These are phyloP conservation scores for Pseudogymnoascus sp. DNA, from an alignment of 2,329 filamentous ascomycete genomes.

Conservation along the genomic window DNA sequence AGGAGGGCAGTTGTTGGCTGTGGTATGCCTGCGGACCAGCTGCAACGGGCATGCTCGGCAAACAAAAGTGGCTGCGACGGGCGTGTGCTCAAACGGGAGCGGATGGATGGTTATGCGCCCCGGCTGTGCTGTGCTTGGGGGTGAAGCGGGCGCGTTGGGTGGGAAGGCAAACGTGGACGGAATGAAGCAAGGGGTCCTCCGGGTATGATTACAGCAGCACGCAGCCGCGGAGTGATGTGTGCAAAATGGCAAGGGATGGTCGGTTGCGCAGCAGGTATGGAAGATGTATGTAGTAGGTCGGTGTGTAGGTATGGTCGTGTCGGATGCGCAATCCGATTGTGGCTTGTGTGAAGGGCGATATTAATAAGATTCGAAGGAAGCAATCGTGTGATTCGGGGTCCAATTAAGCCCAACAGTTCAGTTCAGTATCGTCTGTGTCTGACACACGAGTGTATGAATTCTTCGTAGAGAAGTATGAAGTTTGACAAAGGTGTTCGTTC, in stretches of 20 bases:
- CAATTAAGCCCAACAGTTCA: not conserved
- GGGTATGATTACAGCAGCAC: not conserved
- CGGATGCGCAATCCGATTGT: not conserved
- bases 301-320: not conserved
- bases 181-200: not conserved
- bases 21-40: conserved; percentile 54
- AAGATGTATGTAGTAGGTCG: not conserved
- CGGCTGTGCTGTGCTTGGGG: not conserved
- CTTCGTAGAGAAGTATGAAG: not conserved
- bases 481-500: not conserved
- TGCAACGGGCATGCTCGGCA: conserved; percentile 51
- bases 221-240: not conserved
- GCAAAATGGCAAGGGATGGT: not conserved
- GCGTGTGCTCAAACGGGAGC: not conserved
- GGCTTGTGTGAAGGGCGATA: not conserved
- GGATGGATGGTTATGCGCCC: not conserved
- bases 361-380: not conserved
- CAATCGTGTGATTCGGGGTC: not conserved
- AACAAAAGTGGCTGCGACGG: conserved; percentile 27
- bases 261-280: not conserved
- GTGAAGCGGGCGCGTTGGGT: not conserved
- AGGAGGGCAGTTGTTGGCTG: conserved; percentile 65
- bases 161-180: not conserved
- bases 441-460: not conserved
- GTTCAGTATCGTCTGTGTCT: not conserved